Conservation (phyloP, 345 rosid genomes). For the Dipteronia sinensis region DNA sequence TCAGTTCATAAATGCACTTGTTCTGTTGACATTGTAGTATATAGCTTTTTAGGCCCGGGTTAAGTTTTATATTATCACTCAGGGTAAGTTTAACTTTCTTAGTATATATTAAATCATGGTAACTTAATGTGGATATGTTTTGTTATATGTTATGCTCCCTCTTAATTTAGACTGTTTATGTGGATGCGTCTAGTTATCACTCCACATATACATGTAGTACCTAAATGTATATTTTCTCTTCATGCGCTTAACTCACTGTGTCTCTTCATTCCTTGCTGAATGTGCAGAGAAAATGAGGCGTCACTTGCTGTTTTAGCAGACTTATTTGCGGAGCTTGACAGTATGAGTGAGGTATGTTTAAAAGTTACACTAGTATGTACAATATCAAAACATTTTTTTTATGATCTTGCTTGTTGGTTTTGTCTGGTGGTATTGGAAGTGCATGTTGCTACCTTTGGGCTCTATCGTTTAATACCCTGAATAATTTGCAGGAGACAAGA, state of each 20-base stretch:
- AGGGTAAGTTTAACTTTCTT: background rate
- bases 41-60: background rate
- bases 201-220: background rate
- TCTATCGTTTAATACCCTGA: slow-evolving; percentile 13
- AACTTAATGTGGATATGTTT: background rate
- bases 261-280: slow-evolving; percentile 9
- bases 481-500: slow-evolving; percentile 72
- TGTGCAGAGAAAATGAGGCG: slow-evolving; percentile 95
- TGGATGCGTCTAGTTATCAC: background rate
- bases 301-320: slow-evolving; percentile 97
- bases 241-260: background rate
- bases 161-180: background rate
- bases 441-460: background rate
- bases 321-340: slow-evolving; percentile 79
- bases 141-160: background rate
- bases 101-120: background rate
- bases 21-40: background rate
- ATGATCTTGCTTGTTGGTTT: background rate
- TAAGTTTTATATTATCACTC: background rate
- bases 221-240: background rate
- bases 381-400: background rate
- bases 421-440: background rate
- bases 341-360: slow-evolving; percentile 73
- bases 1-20: background rate
- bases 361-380: background rate